Evolutionary conservation across 139 green algal genomes (phyloP), one percentile per base, ranked within the genome.

Genomic region (Edaphochlamys debaryana): DNA sequence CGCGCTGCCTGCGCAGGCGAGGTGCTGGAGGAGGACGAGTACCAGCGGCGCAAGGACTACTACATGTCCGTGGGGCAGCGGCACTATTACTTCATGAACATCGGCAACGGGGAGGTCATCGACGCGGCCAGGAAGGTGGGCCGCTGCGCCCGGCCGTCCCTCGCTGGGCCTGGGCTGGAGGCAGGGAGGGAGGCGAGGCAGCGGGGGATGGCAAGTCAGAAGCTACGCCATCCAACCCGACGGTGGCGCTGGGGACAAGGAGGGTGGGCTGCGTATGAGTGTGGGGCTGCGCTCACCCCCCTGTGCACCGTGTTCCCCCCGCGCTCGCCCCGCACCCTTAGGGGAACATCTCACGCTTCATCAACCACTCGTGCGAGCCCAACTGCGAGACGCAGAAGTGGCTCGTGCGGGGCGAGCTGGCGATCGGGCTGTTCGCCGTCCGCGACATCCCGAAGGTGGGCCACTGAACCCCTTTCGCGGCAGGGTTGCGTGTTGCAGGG

Each of bases 71-170:
- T 91, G 37, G 93, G 93, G 0, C 93, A 98, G 92, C 92, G 95
- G 11, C 97, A 99, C 90, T 98, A 97, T 87, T 99, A 99, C 89
- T 99, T 99, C 94, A 99, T 99, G 97, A 98, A 98, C 73, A 86
- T 99, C 20, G 96, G 94, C 37, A 98, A 98, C 82, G 94, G 95
- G 22, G 97, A 99, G 88, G 95, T 98, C 69, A 99, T 99, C 80
- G 97, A 99, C 85, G 97, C 97, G 5, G 94, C 86, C 67, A 78
- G 95, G 20, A 95, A 93, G 91, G 94, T 96, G 79, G 34, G 89
- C n/a, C 29, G 52, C 4, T 62, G 52, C 13, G 48, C 48, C 11
- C 15, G 48, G 48, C 48, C n/a, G n/a, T n/a, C n/a, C n/a, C n/a
- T n/a, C n/a, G n/a, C n/a, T n/a, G n/a, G n/a, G 48, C 48, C 48